phyloP scores from a whole-genome alignment of 148 eudicot genomes.

The Rhododendron williamsianum region DNA sequence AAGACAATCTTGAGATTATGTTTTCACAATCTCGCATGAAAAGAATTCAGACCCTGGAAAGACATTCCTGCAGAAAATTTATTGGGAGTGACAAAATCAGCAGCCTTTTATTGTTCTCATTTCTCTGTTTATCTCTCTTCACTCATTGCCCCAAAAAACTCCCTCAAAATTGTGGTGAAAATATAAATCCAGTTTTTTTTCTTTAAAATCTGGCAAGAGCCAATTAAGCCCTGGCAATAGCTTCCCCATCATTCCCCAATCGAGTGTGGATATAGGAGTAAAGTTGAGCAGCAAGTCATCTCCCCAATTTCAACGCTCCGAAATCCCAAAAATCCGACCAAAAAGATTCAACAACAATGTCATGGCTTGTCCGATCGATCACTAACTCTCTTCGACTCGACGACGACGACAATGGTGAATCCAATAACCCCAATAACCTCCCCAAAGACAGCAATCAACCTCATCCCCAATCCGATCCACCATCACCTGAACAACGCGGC shows the following conservation, averaged over 20 bases:
- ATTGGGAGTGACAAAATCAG: no score
- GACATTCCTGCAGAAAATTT: no score
- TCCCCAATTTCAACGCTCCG: background rate
- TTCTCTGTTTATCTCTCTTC: no score
- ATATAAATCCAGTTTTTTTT: no score
- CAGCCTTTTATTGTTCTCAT: no score
- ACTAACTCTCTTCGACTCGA: slow-evolving; percentile 72
- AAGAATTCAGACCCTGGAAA: no score
- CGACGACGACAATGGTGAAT: slow-evolving; percentile 26
- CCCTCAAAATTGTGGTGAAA: no score
- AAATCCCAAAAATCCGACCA: background rate
- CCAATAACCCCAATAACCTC: background rate
- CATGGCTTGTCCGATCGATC: slow-evolving; percentile 76
- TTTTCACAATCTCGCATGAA: no score
- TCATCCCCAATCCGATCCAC: background rate
- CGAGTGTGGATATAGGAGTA: background rate
- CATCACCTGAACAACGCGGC: slow-evolving; percentile 43
- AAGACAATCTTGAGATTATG: no score
- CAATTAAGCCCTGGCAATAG: background rate
- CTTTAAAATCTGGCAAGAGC: background rate
- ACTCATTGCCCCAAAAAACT: no score
- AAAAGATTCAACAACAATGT: slow-evolving; percentile 43
- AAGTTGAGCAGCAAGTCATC: background rate
- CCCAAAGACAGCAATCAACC: background rate
- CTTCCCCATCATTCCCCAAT: background rate